Conservation (phyloP, 1,284 basidiomycete species). For the Pyrrhoderma noxium region DNA sequence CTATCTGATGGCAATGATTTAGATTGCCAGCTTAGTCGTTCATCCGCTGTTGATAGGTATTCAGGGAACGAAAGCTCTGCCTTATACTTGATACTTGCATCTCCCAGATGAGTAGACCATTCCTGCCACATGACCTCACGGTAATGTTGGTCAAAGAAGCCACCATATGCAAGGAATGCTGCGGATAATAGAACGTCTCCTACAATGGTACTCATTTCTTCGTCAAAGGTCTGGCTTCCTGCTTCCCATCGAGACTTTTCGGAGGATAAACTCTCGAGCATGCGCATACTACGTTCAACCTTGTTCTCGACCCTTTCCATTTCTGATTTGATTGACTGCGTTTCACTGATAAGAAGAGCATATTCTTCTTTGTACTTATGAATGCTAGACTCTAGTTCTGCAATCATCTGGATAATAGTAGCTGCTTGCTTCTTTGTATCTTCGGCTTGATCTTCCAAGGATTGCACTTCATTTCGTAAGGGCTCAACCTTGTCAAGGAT, state of each 20-base stretch:
- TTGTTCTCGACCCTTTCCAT: constrained; percentile 98
- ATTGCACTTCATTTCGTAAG: constrained; percentile 90
- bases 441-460: constrained; percentile 86
- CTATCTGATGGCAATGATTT: constrained; percentile 93
- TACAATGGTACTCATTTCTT: constrained; percentile 97
- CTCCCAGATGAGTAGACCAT: constrained; percentile 84
- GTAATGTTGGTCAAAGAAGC: constrained; percentile 99
- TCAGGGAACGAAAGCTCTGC: constrained; percentile 88
- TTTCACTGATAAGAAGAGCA: constrained; percentile 93
- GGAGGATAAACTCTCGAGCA: constrained; percentile 91
- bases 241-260: constrained; percentile 94
- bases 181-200: constrained; percentile 96
- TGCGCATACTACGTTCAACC: constrained; percentile 94
- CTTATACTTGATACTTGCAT: constrained; percentile 93
- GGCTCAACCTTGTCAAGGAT: constrained; percentile 98
- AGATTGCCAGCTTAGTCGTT: constrained; percentile 93
- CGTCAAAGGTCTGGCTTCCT: constrained; percentile 93
- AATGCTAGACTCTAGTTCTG: constrained; percentile 91
- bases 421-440: constrained; percentile 89
- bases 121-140: constrained; percentile 96
- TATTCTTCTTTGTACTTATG: constrained; percentile 96
- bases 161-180: constrained; percentile 94
- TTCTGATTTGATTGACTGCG: constrained; percentile 93
- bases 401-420: constrained; percentile 88
- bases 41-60: constrained; percentile 96